phyloP scores from a whole-genome alignment of 371 early-diverging fungal species.

The Smittium culicis region DNA sequence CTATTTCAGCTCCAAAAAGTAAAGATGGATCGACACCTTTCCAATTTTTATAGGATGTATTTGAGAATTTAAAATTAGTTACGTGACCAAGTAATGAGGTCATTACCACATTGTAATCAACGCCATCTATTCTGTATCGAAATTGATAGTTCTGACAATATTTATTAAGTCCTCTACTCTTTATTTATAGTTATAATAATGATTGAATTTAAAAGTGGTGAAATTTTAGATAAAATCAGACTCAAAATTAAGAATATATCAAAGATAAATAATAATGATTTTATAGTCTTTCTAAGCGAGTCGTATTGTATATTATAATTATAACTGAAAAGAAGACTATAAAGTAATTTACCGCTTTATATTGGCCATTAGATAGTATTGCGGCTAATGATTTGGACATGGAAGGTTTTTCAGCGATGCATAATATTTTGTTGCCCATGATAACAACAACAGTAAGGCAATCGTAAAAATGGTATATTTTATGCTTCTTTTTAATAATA shows the following conservation, averaged over 20 bases:
- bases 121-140: slow-evolving; percentile 39
- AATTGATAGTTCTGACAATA: slow-evolving; percentile 75
- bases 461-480: no score
- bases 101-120: slow-evolving; percentile 54
- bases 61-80: slow-evolving; percentile 45
- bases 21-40: slow-evolving; percentile 32
- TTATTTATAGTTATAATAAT: slow-evolving; percentile 3
- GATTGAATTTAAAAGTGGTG: neutral
- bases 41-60: slow-evolving; percentile 43
- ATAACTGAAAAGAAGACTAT: no score
- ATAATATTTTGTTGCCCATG: slow-evolving; percentile 43
- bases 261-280: no score
- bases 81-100: slow-evolving; percentile 81
- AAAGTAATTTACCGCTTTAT: slow-evolving; percentile 4
- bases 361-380: slow-evolving; percentile 46
- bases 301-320: no score
- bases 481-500: no score
- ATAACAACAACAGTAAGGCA: no score
- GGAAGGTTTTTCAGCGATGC: slow-evolving; percentile 98
- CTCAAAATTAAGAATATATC: no score
- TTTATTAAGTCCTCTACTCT: slow-evolving; percentile 40
- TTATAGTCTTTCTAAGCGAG: no score
- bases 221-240: no score
- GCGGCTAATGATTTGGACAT: slow-evolving; percentile 83
- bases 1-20: slow-evolving; percentile 51